These are phyloP conservation scores for Corymbia citriodora DNA, from an alignment of 441 rosid species.

Conservation along the genomic window DNA sequence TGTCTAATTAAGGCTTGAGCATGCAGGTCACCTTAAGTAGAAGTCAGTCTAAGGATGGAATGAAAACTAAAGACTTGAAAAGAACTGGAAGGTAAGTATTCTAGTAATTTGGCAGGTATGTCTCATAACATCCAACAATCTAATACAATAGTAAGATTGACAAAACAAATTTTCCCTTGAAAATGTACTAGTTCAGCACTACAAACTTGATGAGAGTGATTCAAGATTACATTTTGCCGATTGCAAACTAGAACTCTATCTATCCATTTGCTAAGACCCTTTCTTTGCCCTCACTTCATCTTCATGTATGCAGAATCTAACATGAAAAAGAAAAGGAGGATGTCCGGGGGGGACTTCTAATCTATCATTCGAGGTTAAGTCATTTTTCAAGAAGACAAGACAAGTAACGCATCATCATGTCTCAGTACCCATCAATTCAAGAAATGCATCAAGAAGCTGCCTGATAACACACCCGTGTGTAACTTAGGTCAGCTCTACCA, in stretches of 20 bases:
- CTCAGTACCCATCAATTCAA: neutral
- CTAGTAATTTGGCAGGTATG: neutral
- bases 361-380: neutral
- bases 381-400: neutral
- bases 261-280: neutral
- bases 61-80: neutral
- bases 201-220: neutral
- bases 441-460: neutral
- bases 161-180: neutral
- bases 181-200: neutral
- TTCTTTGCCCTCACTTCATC: neutral
- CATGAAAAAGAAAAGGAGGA: neutral
- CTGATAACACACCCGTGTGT: neutral
- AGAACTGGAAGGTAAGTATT: neutral
- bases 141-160: neutral
- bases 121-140: neutral
- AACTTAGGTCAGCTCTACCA: slow-evolving; percentile 7
- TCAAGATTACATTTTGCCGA: neutral
- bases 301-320: neutral
- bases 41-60: neutral
- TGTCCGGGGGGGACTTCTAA: neutral
- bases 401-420: neutral
- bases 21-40: neutral
- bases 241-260: neutral
- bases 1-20: neutral